Evolutionary conservation across 129 eudicot species (phyloP), one percentile per base, ranked within the genome.

Genomic region (Lactuca sativa): DNA sequence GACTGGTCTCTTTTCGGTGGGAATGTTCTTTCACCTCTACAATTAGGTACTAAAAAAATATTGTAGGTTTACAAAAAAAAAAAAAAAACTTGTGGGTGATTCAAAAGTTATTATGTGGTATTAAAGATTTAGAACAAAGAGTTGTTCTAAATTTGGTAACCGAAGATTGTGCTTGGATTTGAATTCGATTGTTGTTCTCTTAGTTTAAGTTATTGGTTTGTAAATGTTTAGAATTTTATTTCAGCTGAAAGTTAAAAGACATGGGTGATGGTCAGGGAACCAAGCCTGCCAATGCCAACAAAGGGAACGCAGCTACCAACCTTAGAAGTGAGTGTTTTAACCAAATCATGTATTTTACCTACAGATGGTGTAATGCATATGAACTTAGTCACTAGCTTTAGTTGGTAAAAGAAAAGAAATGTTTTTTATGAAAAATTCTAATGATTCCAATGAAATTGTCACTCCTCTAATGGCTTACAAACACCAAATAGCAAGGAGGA

Each of bases 251-350:
- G 67, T 62, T 51, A 62, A 62, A 62, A 47, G 67, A 9, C n/a
- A 62, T 62, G 67, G 67, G 32, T 62, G 52, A 51, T 62, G 52
- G 52, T 37, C 37, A 62, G 67, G 67, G 67, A 62, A 51, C 37
- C 32, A 38, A 61, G 66, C 38, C 66, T 61, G 66, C 16, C 34
- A 36, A 61, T 36, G 66, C 31, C 31, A 61, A 61, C 25, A 36
- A 61, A 61, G n/a, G 49, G 9, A 9, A 48, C 7, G 66, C 66
- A 33, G 49, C n/a, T 61, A 25, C 49, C 12, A 33, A 34, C 13
- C 15, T 32, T 16, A 37, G 31, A 8, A 38, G 67, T 62, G 51
- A 0, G 67, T 62, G 67, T 16, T n/a, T 15, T 62, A 36, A 15
- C 52, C 5, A 32, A 62, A 21, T 21, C 21, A 21, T 21, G 21